Percentiles rank a stretch among this genome's conserved stretches.
phyloP scores from a whole-genome alignment of 352 stramenopile species.

The Blastocystis sp. region DNA sequence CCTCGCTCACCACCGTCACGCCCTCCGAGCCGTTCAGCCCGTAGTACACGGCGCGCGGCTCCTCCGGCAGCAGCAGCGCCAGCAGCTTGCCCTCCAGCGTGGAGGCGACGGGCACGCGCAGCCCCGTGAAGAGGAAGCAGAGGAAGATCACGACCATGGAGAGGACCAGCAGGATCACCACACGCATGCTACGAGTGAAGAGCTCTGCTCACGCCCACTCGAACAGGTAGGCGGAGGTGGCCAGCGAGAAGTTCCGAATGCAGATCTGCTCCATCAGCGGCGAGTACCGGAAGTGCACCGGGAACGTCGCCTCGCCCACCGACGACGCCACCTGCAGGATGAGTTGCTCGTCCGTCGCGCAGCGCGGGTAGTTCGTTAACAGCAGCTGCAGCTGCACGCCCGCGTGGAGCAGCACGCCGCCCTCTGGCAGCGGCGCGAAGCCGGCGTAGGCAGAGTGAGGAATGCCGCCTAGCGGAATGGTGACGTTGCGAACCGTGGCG shows the following conservation, averaged over 20 bases:
- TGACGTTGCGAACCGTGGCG: not conserved
- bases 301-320: not conserved
- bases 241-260: constrained; percentile 50
- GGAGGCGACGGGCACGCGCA: not conserved
- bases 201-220: not conserved
- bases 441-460: not conserved
- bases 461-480: constrained; percentile 28
- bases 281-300: not conserved
- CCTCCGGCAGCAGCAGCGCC: not conserved
- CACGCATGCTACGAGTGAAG: constrained; percentile 12
- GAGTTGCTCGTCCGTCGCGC: constrained; percentile 3
- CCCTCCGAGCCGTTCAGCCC: not conserved
- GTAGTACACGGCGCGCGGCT: not conserved
- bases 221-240: constrained; percentile 43
- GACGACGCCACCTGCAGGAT: constrained; percentile 27
- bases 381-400: constrained; percentile 18
- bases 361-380: constrained; percentile 49
- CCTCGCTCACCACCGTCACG: not conserved
- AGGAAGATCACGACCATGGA: constrained; percentile 39
- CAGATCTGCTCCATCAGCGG: constrained; percentile 54
- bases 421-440: constrained; percentile 16
- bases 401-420: not conserved
- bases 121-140: not conserved
- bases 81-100: constrained; percentile 5
- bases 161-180: constrained; percentile 20